These are phyloP conservation scores for Penicillium sp. DNA, from an alignment of 2,329 filamentous ascomycete genomes.

Conservation along the genomic window DNA sequence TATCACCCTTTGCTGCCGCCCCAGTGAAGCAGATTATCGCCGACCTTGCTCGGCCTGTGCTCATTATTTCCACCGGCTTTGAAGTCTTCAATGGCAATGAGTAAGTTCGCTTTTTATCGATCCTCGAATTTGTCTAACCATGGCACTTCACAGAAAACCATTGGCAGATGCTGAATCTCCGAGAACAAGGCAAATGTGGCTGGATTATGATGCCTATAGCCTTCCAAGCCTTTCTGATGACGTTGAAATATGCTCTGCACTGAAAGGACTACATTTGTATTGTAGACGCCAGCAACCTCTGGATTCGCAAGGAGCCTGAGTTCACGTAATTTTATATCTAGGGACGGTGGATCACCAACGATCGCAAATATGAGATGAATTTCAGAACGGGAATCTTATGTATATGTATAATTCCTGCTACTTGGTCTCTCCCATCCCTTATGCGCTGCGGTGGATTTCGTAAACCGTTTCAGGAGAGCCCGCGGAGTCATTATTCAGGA, in stretches of 20 bases:
- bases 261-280: constrained; percentile 19
- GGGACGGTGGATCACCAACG: neutral
- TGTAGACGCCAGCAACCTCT: constrained; percentile 14
- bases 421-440: constrained; percentile 1
- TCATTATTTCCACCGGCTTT: constrained; percentile 20
- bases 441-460: neutral
- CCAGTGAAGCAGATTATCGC: constrained; percentile 23
- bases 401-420: constrained; percentile 5
- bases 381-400: constrained; percentile 2
- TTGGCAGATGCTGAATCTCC: constrained; percentile 20
- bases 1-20: constrained; percentile 18
- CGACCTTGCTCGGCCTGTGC: constrained; percentile 18
- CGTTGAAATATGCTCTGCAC: constrained; percentile 14
- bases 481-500: no score
- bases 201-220: constrained; percentile 16
- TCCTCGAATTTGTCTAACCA: constrained; percentile 15
- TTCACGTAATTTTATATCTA: constrained; percentile 7
- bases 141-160: constrained; percentile 14
- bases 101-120: constrained; percentile 16
- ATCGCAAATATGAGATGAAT: constrained; percentile 1
- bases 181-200: constrained; percentile 20
- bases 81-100: constrained; percentile 14
- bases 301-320: constrained; percentile 11
- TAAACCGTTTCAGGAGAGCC: neutral
- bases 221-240: constrained; percentile 17